Evolutionary conservation across 2,329 filamentous ascomycete species (phyloP), one percentile per base, ranked within the genome.

Genomic region (Penicillium sumatraense): DNA sequence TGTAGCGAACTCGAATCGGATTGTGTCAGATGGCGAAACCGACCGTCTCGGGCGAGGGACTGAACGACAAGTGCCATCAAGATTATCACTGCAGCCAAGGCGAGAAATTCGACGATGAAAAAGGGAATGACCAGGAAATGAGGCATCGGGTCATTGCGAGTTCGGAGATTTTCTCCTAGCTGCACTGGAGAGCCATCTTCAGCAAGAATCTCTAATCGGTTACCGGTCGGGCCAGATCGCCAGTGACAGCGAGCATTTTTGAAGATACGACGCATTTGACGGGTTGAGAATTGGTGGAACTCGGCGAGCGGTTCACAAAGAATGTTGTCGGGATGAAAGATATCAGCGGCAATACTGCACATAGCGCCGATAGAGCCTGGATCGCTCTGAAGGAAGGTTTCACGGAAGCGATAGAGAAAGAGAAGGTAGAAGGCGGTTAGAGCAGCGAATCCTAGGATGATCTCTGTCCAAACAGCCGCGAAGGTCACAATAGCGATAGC

Each of bases 101-200:
- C 60, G 14, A 71, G 57, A n/a, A 72, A 72, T 45, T 72, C 70
- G 14, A 72, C 33, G 10, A 72, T 63, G 26, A 72, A 72, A 31
- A 72, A 65, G 4, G 70, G 70, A 9, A 72, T 68, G 6, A 72
- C 49, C 7, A 72, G 57, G 24, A 72, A 72, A 46, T 72, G 70
- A 3, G 70, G 70, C 62, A 67, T 66, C 0, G 67, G 70, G 50
- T 72, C 70, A 16, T 62, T 62, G 7, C 59, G 67, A 5, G 53
- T 59, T 40, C 61, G 64, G n/a, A 65, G 46, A 11, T 62, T 59
- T 10, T 68, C 65, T 6, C 57, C 62, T 7, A 70, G 51, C 35
- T 61, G 55, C 3, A 68, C 58, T 0, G 67, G 67, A 0, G 67
- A 67, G 10, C 69, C 69, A 54, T 72, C 70, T 7, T 62, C 60